Evolutionary conservation across 148 eudicot genomes (phyloP), one percentile per base, ranked within the genome.

Genomic region (Polygonum aviculare): DNA sequence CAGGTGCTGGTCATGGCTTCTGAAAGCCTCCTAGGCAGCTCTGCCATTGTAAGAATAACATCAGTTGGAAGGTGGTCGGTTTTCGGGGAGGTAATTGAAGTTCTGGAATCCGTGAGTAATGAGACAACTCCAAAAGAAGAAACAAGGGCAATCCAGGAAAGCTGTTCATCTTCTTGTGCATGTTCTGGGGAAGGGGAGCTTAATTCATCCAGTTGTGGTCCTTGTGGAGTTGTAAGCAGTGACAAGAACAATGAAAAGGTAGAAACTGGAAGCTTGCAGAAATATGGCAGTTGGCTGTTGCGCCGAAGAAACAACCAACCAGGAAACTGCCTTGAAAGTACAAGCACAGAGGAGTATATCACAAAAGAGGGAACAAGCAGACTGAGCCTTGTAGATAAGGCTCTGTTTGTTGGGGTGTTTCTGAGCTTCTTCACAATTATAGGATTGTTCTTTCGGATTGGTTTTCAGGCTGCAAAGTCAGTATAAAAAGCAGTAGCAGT

Each of bases 1-100:
- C 97, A 95, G 84, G 99, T 92, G 38, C 89, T 91, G 80, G 85
- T 94, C 38, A 76, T 70, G 60, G 93, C 90, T 69, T 81, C 94
- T 57, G 93, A 83, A 82, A 90, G 80, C 86, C 82, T 94, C 83
- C 78, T 92, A 70, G 98, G 98, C 22, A 78, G 86, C 77, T 90
- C 97, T 49, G 98, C 96, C 10, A 88, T 81, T 7, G 96, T 82
- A 59, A 88, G 83, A 82, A 90, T 94, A 78, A 88, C 87, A 76
- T 94, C 97, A 55, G 85, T 92, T 10, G 99, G 99, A 74, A 87
- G 96, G 83, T 95, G 99, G 94, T 95, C 97, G 1, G 97, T 95
- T 80, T 95, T 93, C 50, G 99, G 99, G 67, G 93, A 94, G 81
- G 91, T 94, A 49, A 80, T 90, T 2, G 86, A 95, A 79, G 81